phyloP scores from a whole-genome alignment of 768 basidiomycete genomes.

The Boletus subcaerulescens region DNA sequence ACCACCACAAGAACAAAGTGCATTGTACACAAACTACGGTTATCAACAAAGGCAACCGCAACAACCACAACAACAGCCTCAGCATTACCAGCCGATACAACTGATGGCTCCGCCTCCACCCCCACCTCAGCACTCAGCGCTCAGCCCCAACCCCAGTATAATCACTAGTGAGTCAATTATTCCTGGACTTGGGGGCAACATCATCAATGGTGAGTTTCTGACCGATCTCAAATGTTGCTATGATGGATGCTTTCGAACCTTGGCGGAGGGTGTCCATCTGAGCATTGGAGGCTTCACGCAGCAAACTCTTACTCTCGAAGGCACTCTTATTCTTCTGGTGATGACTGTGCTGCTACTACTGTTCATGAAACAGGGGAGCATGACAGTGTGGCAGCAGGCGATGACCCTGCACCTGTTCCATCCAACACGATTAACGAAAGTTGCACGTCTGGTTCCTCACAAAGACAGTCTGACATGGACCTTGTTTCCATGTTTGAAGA shows the following conservation, averaged over 20 bases:
- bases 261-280: conserved; percentile 41
- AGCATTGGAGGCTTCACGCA: conserved; percentile 44
- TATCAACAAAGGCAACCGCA: too few relatives aligned
- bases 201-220: conserved; percentile 54
- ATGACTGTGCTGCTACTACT: conserved; percentile 13
- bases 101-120: too few relatives aligned
- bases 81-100: too few relatives aligned
- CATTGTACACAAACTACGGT: too few relatives aligned
- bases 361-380: conserved; percentile 17
- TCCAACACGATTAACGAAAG: conserved; percentile 18
- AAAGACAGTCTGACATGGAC: conserved; percentile 22
- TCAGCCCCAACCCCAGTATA: too few relatives aligned
- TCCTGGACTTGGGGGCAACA: conserved; percentile 32
- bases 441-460: conserved; percentile 10
- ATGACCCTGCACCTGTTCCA: conserved; percentile 27
- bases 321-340: conserved; percentile 36
- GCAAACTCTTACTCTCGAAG: conserved; percentile 52
- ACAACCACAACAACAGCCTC: too few relatives aligned
- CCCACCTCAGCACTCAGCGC: too few relatives aligned
- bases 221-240: conserved; percentile 29
- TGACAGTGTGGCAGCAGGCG: conserved; percentile 15
- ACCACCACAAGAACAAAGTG: too few relatives aligned
- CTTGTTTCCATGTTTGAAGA: conserved; percentile 20
- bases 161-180: conserved; percentile 31
- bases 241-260: conserved; percentile 47